Conservation (phyloP, 345 rosid species). For the Sisymbrium irio region DNA sequence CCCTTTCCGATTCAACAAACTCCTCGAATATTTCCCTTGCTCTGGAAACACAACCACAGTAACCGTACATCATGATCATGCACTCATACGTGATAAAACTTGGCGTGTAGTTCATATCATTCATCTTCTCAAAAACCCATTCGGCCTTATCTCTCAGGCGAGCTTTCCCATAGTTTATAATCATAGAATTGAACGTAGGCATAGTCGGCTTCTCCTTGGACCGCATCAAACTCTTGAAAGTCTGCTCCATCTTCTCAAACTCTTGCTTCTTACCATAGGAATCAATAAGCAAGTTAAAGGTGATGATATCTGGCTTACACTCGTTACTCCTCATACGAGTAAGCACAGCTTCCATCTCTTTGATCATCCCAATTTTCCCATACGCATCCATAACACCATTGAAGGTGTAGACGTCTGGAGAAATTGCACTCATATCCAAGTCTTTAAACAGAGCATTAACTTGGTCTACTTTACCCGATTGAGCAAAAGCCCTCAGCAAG, state of each 20-base stretch:
- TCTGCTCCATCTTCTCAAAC: constrained; percentile 95
- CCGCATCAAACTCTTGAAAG: constrained; percentile 66
- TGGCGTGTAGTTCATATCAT: constrained; percentile 63
- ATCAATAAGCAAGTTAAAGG: constrained; percentile 80
- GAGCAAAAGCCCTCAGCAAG: constrained; percentile 85
- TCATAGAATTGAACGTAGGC: constrained; percentile 90
- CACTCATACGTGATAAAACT: constrained; percentile 77
- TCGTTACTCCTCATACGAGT: constrained; percentile 65
- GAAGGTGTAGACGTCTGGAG: constrained; percentile 72
- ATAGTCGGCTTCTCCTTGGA: constrained; percentile 83
- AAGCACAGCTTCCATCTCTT: constrained; percentile 86
- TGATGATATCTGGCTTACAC: constrained; percentile 78
- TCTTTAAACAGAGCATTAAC: constrained; percentile 77
- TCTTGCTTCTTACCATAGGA: constrained; percentile 79
- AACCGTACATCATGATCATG: constrained; percentile 77
- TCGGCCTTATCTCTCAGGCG: constrained; percentile 74
- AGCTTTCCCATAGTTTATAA: constrained; percentile 82
- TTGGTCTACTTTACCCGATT: constrained; percentile 64
- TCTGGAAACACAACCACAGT: constrained; percentile 60
- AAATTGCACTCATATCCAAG: constrained; percentile 52
- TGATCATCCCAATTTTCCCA: constrained; percentile 90
- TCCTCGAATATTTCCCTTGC: constrained; percentile 73
- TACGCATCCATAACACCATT: constrained; percentile 97
- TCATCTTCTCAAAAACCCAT: constrained; percentile 53
- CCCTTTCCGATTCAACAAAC: constrained; percentile 51